Evolutionary conservation across 129 eudicot genomes (phyloP), one percentile per base, ranked within the genome.

Genomic region (Chrysanthemum makinoi): DNA sequence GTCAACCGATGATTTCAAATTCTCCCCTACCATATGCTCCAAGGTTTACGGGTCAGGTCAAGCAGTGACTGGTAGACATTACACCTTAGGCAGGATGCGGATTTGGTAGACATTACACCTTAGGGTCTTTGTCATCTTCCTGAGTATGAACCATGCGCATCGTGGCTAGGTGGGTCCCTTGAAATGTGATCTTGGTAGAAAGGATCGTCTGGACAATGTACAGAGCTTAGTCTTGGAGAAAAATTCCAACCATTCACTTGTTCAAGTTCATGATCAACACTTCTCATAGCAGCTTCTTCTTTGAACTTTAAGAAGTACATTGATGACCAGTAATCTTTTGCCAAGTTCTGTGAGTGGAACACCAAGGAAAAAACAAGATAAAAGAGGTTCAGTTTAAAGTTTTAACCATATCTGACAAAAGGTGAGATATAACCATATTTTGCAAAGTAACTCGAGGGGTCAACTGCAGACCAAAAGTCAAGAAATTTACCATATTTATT

Each of bases 291-390:
- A 13, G 83, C 81, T 69, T 78, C 91, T 79, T 87, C 95, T 88
- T 80, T 88, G 75, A 78, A 82, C 82, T 84, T 91, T 65, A 84
- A 49, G 78, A 80, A 91, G 85, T 30, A 91, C 69, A 79, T 80
- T 6, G 97, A 91, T 28, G 96, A 86, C 97, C 92, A 91, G 68
- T 88, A 91, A 76, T 91, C 96, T 65, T 83, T 91, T 52, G 84
- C 92, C 82, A 91, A 75, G 76, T 86, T 91, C 97, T 91, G 66
- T 76, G 78, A 70, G 17, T 26, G 1, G 14, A 53, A 60, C 10
- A 47, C 43, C 22, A 61, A 19, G 13, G 12, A 18, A 71, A 19
- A 6, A 15, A 11, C 67, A 0, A 63, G 47, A 18, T 13, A 3
- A 48, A 16, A 17, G 49, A 43, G 18, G 20, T 18, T 24, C 28